Evolutionary conservation across 2,329 filamentous ascomycete genomes (phyloP), one percentile per base, ranked within the genome.

Genomic region (Chaetomium globosum): DNA sequence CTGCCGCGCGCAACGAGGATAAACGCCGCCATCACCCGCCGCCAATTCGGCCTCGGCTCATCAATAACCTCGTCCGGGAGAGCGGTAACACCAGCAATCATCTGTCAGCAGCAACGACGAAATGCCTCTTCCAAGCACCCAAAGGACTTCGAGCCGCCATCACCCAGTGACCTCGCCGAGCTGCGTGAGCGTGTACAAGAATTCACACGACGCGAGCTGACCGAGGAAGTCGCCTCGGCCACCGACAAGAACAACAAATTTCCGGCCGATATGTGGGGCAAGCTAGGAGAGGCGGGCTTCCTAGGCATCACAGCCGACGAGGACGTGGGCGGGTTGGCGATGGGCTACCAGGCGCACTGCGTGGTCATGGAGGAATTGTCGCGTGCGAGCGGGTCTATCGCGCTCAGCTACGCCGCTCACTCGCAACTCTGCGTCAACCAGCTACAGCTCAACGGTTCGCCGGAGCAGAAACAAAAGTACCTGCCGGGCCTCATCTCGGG

Each of bases 331-430:
- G 95, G 94, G 2, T 79, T 98, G 54, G 91, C 84, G 1, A 89
- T 98, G 87, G 95, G 95, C 12, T 99, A 98, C 78, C 94, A 98
- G 80, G 94, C 95, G 53, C 95, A 99, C 79, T 96, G 92, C 75
- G 82, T 97, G 7, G 92, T 97, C 54, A 90, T 98, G 87, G 95
- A 99, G 79, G 95, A 98, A 81, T 83, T 99, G 51, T 95, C 90
- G 64, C 85, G 94, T 65, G 94, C 94, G 2, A 94, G 90, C 60
- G 93, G 81, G 16, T 91, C 88, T 68, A 92, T 96, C 73, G 94
- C 87, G 0, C 85, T 99, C 55, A 96, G 92, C 71, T 99, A 98
- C 77, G 94, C 94, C 2, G 95, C 95, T 8, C 95, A 99, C 79
- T 95, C 91, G 33, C 95, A 99, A 78, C 84, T 99, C 59, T 98